Percentiles rank a stretch among this genome's conserved stretches.
phyloP scores from a whole-genome alignment of 768 basidiomycete species.

The Agrocybe praecox region DNA sequence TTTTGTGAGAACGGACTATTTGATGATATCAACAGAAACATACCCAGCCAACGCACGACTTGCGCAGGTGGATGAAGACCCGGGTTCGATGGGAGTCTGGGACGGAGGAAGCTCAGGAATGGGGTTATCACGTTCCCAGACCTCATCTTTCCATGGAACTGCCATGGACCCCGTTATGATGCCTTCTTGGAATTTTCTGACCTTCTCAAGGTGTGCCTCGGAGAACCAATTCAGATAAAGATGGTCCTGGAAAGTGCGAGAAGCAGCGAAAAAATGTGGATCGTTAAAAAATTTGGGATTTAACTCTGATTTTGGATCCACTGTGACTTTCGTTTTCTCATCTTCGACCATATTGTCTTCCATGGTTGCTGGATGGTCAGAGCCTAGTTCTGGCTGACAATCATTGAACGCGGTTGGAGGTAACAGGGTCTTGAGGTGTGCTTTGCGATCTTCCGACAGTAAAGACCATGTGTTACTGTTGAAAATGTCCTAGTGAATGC shows the following conservation, averaged over 20 bases:
- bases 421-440: slow-evolving; percentile 38
- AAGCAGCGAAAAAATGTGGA: slow-evolving; percentile 53
- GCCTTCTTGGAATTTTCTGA: slow-evolving; percentile 44
- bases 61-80: slow-evolving; percentile 4
- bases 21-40: neutral
- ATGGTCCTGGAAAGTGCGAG: slow-evolving; percentile 64
- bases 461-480: slow-evolving; percentile 47
- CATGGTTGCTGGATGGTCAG: no score
- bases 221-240: slow-evolving; percentile 54
- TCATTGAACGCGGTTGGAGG: slow-evolving; percentile 48
- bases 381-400: slow-evolving; percentile 31
- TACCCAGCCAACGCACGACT: slow-evolving; percentile 32
- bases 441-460: slow-evolving; percentile 43
- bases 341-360: slow-evolving; percentile 17
- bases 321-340: neutral
- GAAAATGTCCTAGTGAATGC: slow-evolving; percentile 45
- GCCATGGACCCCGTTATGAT: slow-evolving; percentile 47
- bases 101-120: slow-evolving; percentile 6
- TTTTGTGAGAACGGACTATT: neutral
- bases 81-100: neutral
- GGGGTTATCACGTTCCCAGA: slow-evolving; percentile 51
- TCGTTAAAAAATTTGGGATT: slow-evolving; percentile 49
- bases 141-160: slow-evolving; percentile 67
- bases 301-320: slow-evolving; percentile 21
- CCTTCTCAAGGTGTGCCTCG: slow-evolving; percentile 40